Evolutionary conservation across 257 asterid species (phyloP).

Genomic region (Linaria vulgaris): DNA sequence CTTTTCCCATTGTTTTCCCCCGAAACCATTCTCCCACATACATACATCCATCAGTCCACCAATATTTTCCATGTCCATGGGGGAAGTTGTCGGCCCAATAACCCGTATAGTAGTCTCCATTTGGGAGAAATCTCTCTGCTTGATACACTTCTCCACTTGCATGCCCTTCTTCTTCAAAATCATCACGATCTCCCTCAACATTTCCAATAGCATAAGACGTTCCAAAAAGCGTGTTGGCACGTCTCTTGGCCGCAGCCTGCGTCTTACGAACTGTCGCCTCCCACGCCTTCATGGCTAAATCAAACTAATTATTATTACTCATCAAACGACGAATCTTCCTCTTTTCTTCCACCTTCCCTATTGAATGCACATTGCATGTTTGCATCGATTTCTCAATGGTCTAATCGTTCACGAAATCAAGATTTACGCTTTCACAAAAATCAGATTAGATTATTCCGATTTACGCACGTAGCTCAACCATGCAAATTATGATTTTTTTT

Average conservation of each 20-base stretch:
- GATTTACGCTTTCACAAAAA: background rate
- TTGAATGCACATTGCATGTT: constrained; percentile 17
- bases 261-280: constrained; percentile 89
- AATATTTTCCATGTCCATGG: constrained; percentile 78
- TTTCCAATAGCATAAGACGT: constrained; percentile 41
- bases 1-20: constrained; percentile 79
- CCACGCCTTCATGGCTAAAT: constrained; percentile 86
- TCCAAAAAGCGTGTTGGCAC: constrained; percentile 82
- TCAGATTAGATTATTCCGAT: background rate
- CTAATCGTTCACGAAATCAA: background rate
- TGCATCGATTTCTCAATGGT: constrained; percentile 5
- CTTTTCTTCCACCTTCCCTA: background rate
- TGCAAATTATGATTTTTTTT: constrained; percentile 24
- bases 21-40: constrained; percentile 82
- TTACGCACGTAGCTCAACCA: constrained; percentile 33
- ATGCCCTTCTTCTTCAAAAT: constrained; percentile 45
- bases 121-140: constrained; percentile 68
- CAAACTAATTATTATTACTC: background rate
- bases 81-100: constrained; percentile 78
- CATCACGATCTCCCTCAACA: constrained; percentile 39
- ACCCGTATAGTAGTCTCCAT: constrained; percentile 86
- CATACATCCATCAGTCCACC: constrained; percentile 97
- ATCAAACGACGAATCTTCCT: background rate
- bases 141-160: constrained; percentile 66
- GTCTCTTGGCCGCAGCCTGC: constrained; percentile 82